phyloP scores from a whole-genome alignment of 768 basidiomycete species.

The Mrakia gelida region DNA sequence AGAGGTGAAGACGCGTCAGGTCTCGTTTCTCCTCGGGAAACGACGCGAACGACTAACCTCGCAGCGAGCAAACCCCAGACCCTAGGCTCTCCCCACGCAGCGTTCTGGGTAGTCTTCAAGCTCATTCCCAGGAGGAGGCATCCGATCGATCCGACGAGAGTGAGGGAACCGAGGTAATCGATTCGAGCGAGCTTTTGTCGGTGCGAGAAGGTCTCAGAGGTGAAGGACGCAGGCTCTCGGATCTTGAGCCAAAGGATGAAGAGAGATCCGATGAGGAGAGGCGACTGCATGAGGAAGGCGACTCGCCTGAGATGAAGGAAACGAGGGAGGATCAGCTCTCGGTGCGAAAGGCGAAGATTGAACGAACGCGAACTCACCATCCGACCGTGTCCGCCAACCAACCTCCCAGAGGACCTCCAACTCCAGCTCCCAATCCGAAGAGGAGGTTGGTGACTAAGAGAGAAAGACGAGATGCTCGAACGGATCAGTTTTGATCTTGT shows the following conservation, averaged over 20 bases:
- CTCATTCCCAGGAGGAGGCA: constrained; percentile 40
- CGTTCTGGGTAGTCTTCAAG: constrained; percentile 25
- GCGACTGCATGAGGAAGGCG: constrained; percentile 54
- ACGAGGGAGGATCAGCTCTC: background rate
- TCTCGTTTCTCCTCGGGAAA: background rate
- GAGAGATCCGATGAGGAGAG: constrained; percentile 67
- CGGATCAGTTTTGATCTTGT: background rate
- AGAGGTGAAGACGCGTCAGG: background rate
- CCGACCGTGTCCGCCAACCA: constrained; percentile 28
- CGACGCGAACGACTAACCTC: constrained; percentile 4
- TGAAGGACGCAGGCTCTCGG: constrained; percentile 28
- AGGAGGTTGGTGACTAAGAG: constrained; percentile 26
- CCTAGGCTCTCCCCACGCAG: constrained; percentile 51
- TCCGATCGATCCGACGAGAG: constrained; percentile 55
- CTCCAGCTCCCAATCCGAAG: constrained; percentile 31
- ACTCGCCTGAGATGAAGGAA: constrained; percentile 7
- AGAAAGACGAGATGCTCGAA: background rate
- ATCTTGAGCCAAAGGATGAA: constrained; percentile 69
- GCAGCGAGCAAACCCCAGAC: constrained; percentile 60
- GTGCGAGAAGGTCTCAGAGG: background rate
- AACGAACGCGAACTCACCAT: constrained; percentile 6
- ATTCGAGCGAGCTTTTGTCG: constrained; percentile 49
- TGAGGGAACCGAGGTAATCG: constrained; percentile 77
- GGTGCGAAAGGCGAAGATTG: background rate
- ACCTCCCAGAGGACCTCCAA: constrained; percentile 31